Evolutionary conservation across 257 asterid species (phyloP), one percentile per base, ranked within the genome.

Genomic region (Solanum microdontum): DNA sequence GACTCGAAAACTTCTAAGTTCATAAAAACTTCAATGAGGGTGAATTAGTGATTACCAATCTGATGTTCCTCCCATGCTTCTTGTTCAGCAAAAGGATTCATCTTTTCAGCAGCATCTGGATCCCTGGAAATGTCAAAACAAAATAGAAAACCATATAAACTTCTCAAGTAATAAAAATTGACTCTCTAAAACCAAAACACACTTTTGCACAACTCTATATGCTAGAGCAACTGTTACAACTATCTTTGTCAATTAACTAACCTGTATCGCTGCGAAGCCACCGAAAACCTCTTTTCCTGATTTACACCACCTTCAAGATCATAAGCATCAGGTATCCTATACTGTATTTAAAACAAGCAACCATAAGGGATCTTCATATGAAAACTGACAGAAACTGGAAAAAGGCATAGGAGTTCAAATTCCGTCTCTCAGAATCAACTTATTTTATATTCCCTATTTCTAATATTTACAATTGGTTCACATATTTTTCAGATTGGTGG

Each of bases 51-150:
- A 26, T 84, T 91, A 94, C 98, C 98, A 72, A 95, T 95, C 93
- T 97, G 99, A 90, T 97, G 98, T 8, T 97, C 98, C 92, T 97
- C 99, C 99, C 99, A 97, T 24, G 98, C 99, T 93, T 97, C 98
- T 92, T 97, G 98, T 91, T 97, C 99, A 21, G 98, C 98, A 92
- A 97, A 97, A 8, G 98, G 98, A 89, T 97, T 94, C 98, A 97
- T 97, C 93, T 97, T 97, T 88, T 95, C 98, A 66, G 89, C 95
- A 40, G 97, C 98, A 86, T 89, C 87, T 85, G 95, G 91, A 92
- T 97, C 99, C 93, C 96, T 94, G 90, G 62, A 86, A 39, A 79
- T 76, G 37, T 26, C 84, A 85, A 69, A 69, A 77, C 84, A 90
- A 75, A 76, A 84, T 75, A 82, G 55, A 64, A 83, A 88, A 51